Base-by-base conservation (phyloP, 2,329 filamentous ascomycete species). In the Clarireedia monteithiana region DNA sequence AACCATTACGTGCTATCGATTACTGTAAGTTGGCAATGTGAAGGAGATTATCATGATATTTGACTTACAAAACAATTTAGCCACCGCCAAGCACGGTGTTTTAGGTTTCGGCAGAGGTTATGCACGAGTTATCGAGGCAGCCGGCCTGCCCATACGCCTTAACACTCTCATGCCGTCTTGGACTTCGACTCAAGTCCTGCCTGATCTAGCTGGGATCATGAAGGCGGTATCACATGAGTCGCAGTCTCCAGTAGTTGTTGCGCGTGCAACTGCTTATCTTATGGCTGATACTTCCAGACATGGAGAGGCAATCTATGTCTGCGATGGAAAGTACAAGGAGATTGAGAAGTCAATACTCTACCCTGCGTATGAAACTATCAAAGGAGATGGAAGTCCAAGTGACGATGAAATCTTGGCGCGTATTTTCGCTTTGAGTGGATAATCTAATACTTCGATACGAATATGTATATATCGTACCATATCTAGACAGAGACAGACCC, bases 101-200 rank as follows among this genome's bases (percentile, higher is more conserved):
- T 59, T 83, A 0, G 80, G 81, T 2, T 74, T 80, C 54, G 72
- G 78, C 23, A 74, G 80, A 27, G 74, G 76, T 3, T 67, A 80
- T 9, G 65, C 72, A 1, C 66, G 68, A 2, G 66, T 74, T 3
- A 60, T 79, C 2, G 59, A 63, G 12, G 62, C 61, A 6, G 53
- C 53, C 2, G 23, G 23, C 2, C 46, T 55, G 5, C 53, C 53
- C 17, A 75, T 84, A 45, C 76, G 81, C 14, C 64, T 84, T 50
- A 84, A 84, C 68, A 74, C 72, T 5, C 68, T 84, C 20, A 74
- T 77, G 1, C 79, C 81, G 1, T 75, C 72, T 30, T 83, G 79
- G 79, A 82, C 81, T 0, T 68, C 71, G 3, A 79, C 77, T 15
- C 73, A 69, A 12, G 71, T 82, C 0, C 65, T 81, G 1, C 73